A percentile compares a stretch with the other conserved stretches of the same genome.
Conservation (phyloP, 148 eudicot species). For the Euryodendron excelsum region DNA sequence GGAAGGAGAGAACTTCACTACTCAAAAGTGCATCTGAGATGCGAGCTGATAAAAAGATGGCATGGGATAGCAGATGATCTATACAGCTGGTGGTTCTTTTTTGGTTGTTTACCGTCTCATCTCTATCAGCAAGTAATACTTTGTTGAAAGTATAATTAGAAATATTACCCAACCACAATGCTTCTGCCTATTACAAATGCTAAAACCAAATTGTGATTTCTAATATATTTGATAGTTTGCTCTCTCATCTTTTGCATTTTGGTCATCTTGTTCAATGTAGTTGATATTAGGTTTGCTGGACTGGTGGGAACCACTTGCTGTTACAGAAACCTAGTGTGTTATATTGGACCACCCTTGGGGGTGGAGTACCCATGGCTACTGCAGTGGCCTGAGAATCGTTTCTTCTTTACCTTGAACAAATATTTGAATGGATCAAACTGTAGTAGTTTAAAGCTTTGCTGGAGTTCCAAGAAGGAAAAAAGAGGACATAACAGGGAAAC, state of each 20-base stretch:
- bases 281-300: no score
- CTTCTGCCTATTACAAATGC: not conserved
- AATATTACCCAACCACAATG: not conserved
- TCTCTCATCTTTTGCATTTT: no score
- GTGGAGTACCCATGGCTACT: not conserved
- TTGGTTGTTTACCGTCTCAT: not conserved
- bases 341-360: not conserved
- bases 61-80: not conserved
- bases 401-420: not conserved
- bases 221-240: not conserved
- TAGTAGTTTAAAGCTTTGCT: not conserved
- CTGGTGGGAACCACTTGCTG: not conserved
- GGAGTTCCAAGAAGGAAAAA: not conserved
- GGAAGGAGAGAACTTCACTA: not conserved
- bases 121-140: not conserved
- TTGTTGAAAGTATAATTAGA: not conserved
- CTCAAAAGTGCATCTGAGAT: conserved; percentile 1
- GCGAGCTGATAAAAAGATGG: not conserved
- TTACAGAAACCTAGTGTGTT: not conserved
- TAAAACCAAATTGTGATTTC: not conserved
- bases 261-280: no score
- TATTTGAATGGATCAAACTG: not conserved
- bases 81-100: conserved; percentile 1
- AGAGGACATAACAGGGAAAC: not conserved
- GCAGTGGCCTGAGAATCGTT: not conserved